These are phyloP conservation scores for Dalbergia cochinchinensis DNA, from an alignment of 306 rosid genomes.

Conservation along the genomic window DNA sequence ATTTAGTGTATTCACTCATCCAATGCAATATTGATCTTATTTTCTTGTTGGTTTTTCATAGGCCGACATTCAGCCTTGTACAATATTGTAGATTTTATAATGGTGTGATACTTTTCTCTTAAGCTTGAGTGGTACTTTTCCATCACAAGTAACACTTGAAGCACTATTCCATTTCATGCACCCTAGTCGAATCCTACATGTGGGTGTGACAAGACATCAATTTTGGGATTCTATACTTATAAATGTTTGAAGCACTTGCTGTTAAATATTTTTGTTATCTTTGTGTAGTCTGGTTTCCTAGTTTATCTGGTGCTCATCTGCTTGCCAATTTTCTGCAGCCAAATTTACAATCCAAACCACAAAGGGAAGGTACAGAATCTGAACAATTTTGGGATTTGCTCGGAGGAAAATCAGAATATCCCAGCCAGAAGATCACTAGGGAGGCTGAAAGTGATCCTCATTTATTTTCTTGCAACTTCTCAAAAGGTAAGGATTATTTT, in stretches of 20 bases:
- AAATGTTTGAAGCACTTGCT: slow-evolving; percentile 28
- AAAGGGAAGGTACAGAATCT: slow-evolving; percentile 85
- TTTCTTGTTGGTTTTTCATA: too few relatives aligned
- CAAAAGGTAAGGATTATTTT: slow-evolving; percentile 62
- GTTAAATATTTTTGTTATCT: not conserved
- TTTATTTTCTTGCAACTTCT: slow-evolving; percentile 77
- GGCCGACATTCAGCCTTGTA: too few relatives aligned
- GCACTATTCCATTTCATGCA: too few relatives aligned
- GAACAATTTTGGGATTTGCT: slow-evolving; percentile 90
- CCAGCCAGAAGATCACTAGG: slow-evolving; percentile 78
- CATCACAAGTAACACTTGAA: too few relatives aligned
- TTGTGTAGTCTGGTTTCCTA: not conserved
- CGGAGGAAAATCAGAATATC: slow-evolving; percentile 77
- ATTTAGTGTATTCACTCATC: too few relatives aligned
- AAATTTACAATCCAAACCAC: slow-evolving; percentile 80
- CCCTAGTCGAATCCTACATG: too few relatives aligned
- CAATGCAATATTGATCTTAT: too few relatives aligned
- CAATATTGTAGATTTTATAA: too few relatives aligned
- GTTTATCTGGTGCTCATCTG: slow-evolving; percentile 51
- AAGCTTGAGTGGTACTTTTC: too few relatives aligned
- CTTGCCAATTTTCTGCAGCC: slow-evolving; percentile 69
- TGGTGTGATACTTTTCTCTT: too few relatives aligned
- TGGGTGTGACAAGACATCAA: not conserved
- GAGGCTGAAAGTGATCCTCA: slow-evolving; percentile 78
- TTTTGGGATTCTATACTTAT: slow-evolving; percentile 26